Evolutionary conservation across 768 basidiomycete species (phyloP).

Genomic region (Cystofilobasidium ferigula): DNA sequence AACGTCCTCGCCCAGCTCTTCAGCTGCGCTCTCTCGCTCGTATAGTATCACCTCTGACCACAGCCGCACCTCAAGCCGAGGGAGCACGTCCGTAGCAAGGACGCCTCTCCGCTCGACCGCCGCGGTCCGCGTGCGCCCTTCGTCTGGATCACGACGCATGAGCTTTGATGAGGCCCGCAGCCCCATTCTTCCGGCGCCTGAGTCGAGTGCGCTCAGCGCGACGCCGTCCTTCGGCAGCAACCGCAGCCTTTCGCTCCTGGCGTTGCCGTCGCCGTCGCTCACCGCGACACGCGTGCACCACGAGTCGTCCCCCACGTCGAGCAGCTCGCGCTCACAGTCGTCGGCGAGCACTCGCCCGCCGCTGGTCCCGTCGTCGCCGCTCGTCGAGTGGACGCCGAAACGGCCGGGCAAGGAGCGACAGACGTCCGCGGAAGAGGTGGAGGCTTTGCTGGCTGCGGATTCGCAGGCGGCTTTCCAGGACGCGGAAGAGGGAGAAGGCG

Average conservation of each 20-base stretch:
- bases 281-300: neutral
- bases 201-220: neutral
- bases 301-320: neutral
- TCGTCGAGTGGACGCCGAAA: neutral
- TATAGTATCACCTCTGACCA: neutral
- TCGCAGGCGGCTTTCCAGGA: neutral
- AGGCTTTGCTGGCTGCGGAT: neutral
- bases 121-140: neutral
- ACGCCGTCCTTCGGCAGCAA: neutral
- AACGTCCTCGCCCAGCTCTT: neutral
- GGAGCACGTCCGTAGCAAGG: neutral
- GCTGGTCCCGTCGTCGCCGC: neutral
- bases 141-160: neutral
- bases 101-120: neutral
- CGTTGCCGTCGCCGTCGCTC: neutral
- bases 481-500: no score
- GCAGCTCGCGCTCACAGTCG: neutral
- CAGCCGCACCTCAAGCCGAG: neutral
- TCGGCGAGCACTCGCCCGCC: neutral
- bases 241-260: neutral
- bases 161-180: neutral
- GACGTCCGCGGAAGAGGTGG: constrained; percentile 1
- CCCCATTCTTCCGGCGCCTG: neutral
- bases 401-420: neutral
- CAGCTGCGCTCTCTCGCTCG: neutral